These are phyloP conservation scores for Polyplosphaeria fusca DNA, from an alignment of 495 filamentous ascomycete genomes.

Conservation along the genomic window DNA sequence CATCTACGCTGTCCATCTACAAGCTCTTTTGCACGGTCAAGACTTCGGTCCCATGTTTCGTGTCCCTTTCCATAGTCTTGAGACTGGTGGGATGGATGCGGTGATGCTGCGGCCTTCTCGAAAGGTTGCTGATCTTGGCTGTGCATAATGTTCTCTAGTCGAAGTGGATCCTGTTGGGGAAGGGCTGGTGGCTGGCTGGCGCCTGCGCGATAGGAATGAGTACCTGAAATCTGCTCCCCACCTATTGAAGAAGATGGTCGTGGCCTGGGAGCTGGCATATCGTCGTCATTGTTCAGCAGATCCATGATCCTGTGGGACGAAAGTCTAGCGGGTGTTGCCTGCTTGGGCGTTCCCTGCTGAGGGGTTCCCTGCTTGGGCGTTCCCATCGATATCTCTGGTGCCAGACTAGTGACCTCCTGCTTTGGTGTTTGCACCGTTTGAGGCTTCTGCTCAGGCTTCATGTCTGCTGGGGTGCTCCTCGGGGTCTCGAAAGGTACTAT, in stretches of 20 bases:
- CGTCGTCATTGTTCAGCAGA: slow-evolving; percentile 25
- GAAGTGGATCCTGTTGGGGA: neutral
- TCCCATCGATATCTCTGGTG: neutral
- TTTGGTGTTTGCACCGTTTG: too few species aligned
- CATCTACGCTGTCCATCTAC: too few species aligned
- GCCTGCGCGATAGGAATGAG: neutral
- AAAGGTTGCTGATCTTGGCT: neutral
- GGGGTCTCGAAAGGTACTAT: too few species aligned
- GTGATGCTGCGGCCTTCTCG: too few species aligned
- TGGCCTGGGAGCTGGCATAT: slow-evolving; percentile 2
- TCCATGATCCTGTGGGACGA: slow-evolving; percentile 27
- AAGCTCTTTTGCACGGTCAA: too few species aligned
- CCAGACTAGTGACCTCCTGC: neutral
- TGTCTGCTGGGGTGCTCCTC: too few species aligned
- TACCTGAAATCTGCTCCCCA: neutral
- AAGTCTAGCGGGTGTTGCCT: slow-evolving; percentile 17
- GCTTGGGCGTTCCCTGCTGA: slow-evolving; percentile 4
- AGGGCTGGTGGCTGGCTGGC: neutral
- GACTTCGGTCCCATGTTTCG: too few species aligned
- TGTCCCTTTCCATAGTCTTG: too few species aligned
- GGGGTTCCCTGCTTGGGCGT: neutral
- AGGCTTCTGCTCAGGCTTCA: too few species aligned
- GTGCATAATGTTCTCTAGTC: neutral
- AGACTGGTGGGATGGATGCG: too few species aligned
- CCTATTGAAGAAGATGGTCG: neutral